phyloP scores from a whole-genome alignment of 2,329 filamentous ascomycete species.

The Acarospora socialis region DNA sequence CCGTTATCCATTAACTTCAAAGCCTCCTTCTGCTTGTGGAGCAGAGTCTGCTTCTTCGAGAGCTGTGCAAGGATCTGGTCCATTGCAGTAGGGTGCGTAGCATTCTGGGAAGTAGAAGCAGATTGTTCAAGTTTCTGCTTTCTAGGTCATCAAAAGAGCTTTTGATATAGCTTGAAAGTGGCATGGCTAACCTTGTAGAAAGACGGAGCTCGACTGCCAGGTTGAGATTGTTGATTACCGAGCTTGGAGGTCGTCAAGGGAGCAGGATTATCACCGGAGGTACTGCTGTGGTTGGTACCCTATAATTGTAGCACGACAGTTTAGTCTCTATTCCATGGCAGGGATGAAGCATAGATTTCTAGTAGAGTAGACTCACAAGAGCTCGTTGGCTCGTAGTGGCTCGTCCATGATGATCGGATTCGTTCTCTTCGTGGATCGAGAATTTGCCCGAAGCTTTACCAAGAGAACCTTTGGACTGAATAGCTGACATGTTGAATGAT shows the following conservation, averaged over 20 bases:
- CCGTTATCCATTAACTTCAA: slow-evolving; percentile 18
- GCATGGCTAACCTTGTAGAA: slow-evolving; percentile 22
- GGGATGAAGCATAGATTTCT: slow-evolving; percentile 1
- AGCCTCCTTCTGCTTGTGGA: slow-evolving; percentile 44
- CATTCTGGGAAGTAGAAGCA: slow-evolving; percentile 17
- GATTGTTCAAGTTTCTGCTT: slow-evolving; percentile 34
- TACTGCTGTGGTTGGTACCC: slow-evolving; percentile 17
- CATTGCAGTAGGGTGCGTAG: slow-evolving; percentile 33
- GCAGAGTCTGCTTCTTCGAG: slow-evolving; percentile 51
- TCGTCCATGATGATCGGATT: slow-evolving; percentile 7
- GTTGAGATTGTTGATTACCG: slow-evolving; percentile 19
- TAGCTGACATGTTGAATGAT: slow-evolving; percentile 13
- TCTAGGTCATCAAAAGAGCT: slow-evolving; percentile 24
- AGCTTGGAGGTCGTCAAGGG: slow-evolving; percentile 23
- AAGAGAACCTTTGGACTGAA: slow-evolving; percentile 12
- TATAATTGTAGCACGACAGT: slow-evolving; percentile 8
- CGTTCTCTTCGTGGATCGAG: slow-evolving; percentile 12
- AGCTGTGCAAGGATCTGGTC: slow-evolving; percentile 62
- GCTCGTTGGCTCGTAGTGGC: slow-evolving; percentile 6
- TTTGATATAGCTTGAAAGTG: slow-evolving; percentile 8
- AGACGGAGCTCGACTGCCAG: slow-evolving; percentile 15
- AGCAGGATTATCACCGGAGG: slow-evolving; percentile 18
- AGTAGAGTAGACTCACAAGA: slow-evolving; percentile 3
- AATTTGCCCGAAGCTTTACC: slow-evolving; percentile 12
- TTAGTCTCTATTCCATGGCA: neutral